phyloP scores from a whole-genome alignment of 306 rosid species.

The Comarum palustre region DNA sequence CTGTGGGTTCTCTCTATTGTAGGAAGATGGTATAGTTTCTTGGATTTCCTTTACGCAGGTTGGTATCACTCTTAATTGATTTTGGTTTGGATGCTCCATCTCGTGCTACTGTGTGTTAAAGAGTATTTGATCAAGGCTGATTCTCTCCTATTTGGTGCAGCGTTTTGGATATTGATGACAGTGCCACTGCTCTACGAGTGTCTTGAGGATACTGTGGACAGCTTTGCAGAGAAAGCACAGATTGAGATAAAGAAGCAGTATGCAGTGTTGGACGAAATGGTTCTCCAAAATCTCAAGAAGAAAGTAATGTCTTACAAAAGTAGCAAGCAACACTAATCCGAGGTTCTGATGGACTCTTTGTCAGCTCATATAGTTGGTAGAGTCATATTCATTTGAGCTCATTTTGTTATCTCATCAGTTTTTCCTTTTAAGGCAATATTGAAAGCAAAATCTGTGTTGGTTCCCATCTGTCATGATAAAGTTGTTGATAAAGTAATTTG shows the following conservation, averaged over 20 bases:
- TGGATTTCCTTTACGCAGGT: constrained; percentile 52
- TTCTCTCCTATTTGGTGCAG: constrained; percentile 34
- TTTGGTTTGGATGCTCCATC: not conserved
- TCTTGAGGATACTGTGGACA: constrained; percentile 46
- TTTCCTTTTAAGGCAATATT: constrained; percentile 10
- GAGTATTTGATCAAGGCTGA: not conserved
- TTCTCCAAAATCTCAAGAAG: constrained; percentile 23
- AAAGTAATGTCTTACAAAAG: constrained; percentile 8
- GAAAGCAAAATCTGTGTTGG: not conserved
- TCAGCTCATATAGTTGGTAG: not conserved
- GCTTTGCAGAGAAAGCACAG: constrained; percentile 29
- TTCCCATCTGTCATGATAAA: not conserved
- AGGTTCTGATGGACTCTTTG: constrained; percentile 6
- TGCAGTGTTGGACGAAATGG: constrained; percentile 32
- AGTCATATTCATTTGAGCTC: not conserved
- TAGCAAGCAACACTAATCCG: constrained; percentile 7
- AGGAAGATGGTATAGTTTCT: constrained; percentile 34
- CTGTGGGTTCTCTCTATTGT: constrained; percentile 44
- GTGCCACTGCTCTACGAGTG: constrained; percentile 53
- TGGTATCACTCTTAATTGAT: constrained; percentile 23
- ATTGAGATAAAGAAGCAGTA: constrained; percentile 31
- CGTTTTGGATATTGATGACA: constrained; percentile 32
- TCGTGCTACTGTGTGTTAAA: not conserved
- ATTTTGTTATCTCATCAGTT: not conserved
- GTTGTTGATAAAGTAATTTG: too few relatives aligned